Evolutionary conservation across 176 grass and related monocot species (phyloP).

Genomic region (bread wheat (Triticum aestivum)): IWGSC_CS_RefSeq_v2.1 NC_057813.1:744503181-744503680

Average conservation of each 20-base stretch:
- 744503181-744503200: conserved; percentile 43
- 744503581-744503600: conserved; percentile 83
- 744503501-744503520: conserved; percentile 17
- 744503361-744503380: conserved; percentile 53
- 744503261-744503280: not conserved
- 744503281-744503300: conserved; percentile 39
- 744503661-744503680: conserved; percentile 80
- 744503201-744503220: conserved; percentile 42
- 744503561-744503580: conserved; percentile 75
- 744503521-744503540: conserved; percentile 63
- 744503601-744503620: conserved; percentile 78
- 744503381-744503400: conserved; percentile 36
- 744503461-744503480: conserved; percentile 41
- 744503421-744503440: conserved; percentile 36
- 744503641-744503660: conserved; percentile 88
- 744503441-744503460: conserved; percentile 55
- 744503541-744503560: conserved; percentile 84
- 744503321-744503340: not conserved
- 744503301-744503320: conserved; percentile 29
- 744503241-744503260: conserved; percentile 30
- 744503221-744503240: conserved; percentile 38
- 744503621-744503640: conserved; percentile 79
- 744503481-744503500: conserved; percentile 15
- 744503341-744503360: conserved; percentile 38
- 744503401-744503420: conserved; percentile 27